Evolutionary conservation across 331 rosid genomes (phyloP).

Genomic region (Malus hybrid): DNA sequence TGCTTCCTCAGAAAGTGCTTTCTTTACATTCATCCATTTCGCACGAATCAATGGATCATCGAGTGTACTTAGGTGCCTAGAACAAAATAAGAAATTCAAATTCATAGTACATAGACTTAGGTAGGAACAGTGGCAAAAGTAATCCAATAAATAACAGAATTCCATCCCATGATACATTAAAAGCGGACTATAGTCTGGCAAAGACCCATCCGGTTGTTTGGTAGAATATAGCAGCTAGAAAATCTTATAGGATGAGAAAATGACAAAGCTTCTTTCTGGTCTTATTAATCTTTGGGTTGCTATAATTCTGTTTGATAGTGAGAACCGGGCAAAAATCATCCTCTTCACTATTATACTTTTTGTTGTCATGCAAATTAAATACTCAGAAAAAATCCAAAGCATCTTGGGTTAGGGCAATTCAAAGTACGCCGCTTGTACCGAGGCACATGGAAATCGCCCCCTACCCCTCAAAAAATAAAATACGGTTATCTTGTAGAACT

Average conservation of each 20-base stretch:
- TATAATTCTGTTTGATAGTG: not conserved
- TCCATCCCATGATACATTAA: not conserved
- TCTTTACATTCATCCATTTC: slow-evolving; percentile 96
- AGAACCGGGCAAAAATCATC: not conserved
- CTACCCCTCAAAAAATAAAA: not conserved
- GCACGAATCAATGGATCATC: slow-evolving; percentile 85
- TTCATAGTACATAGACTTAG: not conserved
- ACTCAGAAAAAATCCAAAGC: not conserved
- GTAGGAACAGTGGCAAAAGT: not conserved
- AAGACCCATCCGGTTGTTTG: not conserved
- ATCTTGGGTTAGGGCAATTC: not conserved
- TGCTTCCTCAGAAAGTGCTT: slow-evolving; percentile 78
- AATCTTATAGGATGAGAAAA: not conserved
- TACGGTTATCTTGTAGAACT: not conserved
- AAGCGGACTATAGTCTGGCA: not conserved
- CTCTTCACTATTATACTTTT: not conserved
- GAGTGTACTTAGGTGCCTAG: slow-evolving; percentile 59
- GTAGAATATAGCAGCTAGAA: not conserved
- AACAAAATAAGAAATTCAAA: slow-evolving; percentile 5
- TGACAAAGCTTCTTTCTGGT: not conserved
- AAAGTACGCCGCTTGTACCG: not conserved
- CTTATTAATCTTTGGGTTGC: not conserved
- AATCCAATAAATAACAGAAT: not conserved
- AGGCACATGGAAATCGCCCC: not conserved
- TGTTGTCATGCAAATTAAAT: not conserved